Conservation (phyloP, 345 rosid genomes). For the Turnera subulata region DNA sequence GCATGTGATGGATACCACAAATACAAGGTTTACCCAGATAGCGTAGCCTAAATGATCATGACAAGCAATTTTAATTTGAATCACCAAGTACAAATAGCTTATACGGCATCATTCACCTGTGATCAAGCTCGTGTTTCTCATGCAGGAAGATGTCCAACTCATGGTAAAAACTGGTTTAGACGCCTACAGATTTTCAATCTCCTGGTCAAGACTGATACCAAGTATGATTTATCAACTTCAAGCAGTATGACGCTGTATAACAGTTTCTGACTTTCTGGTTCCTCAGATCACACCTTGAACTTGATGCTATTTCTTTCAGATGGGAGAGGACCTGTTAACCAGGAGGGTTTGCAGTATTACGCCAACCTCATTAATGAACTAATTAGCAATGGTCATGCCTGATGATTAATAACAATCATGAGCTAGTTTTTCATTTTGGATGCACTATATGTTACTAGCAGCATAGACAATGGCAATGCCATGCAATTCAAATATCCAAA, state of each 20-base stretch:
- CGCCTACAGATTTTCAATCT: conserved; percentile 73
- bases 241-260: no score
- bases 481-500: no score
- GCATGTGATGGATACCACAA: conserved; percentile 57
- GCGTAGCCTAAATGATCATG: no score
- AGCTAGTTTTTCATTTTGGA: no score
- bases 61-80: no score
- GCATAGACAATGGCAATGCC: no score
- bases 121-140: no score
- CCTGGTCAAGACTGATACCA: conserved; percentile 80
- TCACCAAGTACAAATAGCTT: no score
- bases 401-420: no score
- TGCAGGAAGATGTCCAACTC: conserved; percentile 78
- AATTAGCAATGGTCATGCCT: conserved; percentile 34
- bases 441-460: no score
- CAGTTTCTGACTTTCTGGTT: neutral
- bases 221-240: conserved; percentile 43
- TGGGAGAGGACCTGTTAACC: conserved; percentile 61
- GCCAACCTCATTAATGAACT: conserved; percentile 52
- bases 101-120: no score
- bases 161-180: conserved; percentile 59
- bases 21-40: conserved; percentile 40
- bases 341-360: conserved; percentile 52
- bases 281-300: neutral
- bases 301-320: no score